Evolutionary conservation across 495 filamentous ascomycete genomes (phyloP).

Genomic region (Penicillium daleae): DNA sequence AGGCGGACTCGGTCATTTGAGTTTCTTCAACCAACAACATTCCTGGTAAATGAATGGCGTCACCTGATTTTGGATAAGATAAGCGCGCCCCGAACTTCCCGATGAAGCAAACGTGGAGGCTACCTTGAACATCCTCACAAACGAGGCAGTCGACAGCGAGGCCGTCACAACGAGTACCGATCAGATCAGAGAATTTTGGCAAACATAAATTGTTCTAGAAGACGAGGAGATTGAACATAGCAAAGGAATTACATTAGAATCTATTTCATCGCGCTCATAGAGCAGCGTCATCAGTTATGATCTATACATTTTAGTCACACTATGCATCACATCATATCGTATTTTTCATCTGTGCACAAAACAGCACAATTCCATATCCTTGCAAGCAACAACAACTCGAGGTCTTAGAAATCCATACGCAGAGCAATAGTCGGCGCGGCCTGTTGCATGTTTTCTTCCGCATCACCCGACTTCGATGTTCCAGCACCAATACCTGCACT

Average conservation of each 20-base stretch:
- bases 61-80: conserved; percentile 27
- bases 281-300: neutral
- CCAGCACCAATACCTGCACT: conserved; percentile 52
- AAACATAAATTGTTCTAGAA: neutral
- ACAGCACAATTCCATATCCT: neutral
- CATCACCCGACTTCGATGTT: conserved; percentile 28
- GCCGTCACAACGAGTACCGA: neutral
- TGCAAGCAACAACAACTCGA: neutral
- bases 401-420: conserved; percentile 80
- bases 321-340: conserved; percentile 21
- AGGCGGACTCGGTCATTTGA: neutral
- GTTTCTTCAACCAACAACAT: conserved; percentile 3
- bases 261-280: neutral
- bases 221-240: neutral
- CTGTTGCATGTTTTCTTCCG: conserved; percentile 46
- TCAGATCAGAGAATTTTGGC: no score
- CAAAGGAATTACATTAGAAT: neutral
- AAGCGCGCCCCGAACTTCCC: conserved; percentile 20
- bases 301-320: conserved; percentile 16
- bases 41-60: conserved; percentile 14
- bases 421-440: conserved; percentile 85
- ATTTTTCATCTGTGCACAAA: neutral
- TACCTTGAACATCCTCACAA: neutral
- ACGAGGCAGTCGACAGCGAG: conserved; percentile 2
- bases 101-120: neutral